Evolutionary conservation across 2,329 filamentous ascomycete genomes (phyloP).

Genomic region (Phialemonium atrogriseum): DNA sequence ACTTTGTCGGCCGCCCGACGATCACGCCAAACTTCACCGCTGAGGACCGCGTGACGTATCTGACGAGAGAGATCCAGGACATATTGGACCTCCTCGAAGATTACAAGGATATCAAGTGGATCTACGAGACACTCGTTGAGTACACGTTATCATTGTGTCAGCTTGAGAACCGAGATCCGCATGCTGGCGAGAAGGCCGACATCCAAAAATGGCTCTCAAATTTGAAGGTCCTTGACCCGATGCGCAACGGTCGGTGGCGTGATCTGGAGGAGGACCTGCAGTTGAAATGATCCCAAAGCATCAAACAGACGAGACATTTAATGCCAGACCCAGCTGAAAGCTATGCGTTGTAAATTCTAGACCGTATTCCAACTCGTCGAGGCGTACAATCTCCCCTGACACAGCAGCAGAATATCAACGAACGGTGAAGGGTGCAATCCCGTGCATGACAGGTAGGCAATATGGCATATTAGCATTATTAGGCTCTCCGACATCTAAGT

Average conservation of each 20-base stretch:
- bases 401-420: no score
- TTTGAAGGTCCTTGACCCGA: constrained; percentile 62
- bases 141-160: constrained; percentile 54
- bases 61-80: constrained; percentile 63
- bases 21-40: constrained; percentile 57
- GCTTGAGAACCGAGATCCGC: constrained; percentile 37
- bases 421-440: no score
- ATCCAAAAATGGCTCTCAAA: constrained; percentile 52
- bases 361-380: no score
- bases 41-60: constrained; percentile 55
- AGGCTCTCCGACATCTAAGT: no score
- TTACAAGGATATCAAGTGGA: constrained; percentile 63
- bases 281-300: constrained; percentile 10
- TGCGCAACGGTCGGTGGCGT: constrained; percentile 66
- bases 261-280: constrained; percentile 49
- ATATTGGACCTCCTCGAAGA: constrained; percentile 58
- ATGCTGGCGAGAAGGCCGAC: constrained; percentile 31
- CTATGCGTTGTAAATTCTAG: no score
- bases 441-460: no score
- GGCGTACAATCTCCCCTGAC: no score
- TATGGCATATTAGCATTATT: no score
- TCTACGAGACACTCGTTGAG: constrained; percentile 78
- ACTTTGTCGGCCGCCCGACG: constrained; percentile 37
- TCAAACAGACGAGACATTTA: no score
- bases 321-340: no score